A percentile compares a stretch with the other conserved stretches of the same genome.
Evolutionary conservation across 306 rosid species (phyloP).

Genomic region (Trichosanthes truncata): DNA sequence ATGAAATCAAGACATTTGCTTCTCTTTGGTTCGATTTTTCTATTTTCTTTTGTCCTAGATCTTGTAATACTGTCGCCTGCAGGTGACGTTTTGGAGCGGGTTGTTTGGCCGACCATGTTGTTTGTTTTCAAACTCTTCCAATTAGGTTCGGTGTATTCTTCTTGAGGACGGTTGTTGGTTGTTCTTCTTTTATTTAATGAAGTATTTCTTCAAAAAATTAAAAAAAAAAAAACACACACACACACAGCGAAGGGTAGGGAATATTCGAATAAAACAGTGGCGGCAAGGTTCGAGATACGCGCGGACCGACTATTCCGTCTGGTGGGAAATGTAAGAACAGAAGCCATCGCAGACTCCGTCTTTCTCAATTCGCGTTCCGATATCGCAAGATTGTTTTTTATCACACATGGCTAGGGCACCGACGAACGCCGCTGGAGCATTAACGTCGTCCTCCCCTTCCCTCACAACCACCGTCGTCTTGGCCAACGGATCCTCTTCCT

Average conservation of each 20-base stretch:
- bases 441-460: slow-evolving; percentile 12
- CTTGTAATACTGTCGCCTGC: too few species aligned
- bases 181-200: too few species aligned
- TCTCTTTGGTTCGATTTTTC: too few species aligned
- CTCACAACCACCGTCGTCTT: slow-evolving; percentile 46
- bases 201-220: too few species aligned
- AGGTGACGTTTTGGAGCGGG: too few species aligned
- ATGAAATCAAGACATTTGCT: too few species aligned
- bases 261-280: background rate
- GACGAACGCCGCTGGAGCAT: slow-evolving; percentile 3
- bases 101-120: too few species aligned
- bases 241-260: background rate
- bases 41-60: too few species aligned
- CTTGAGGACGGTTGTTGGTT: too few species aligned
- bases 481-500: slow-evolving; percentile 29
- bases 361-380: background rate
- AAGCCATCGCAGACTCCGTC: background rate
- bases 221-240: too few species aligned
- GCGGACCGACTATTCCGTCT: background rate
- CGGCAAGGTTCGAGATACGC: background rate
- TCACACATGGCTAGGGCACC: slow-evolving; percentile 8
- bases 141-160: too few species aligned
- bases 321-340: background rate
- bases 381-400: background rate
- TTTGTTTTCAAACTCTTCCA: too few species aligned